Conservation (phyloP, 2,329 filamentous ascomycete genomes). For the Colletotrichum camelliae region DNA sequence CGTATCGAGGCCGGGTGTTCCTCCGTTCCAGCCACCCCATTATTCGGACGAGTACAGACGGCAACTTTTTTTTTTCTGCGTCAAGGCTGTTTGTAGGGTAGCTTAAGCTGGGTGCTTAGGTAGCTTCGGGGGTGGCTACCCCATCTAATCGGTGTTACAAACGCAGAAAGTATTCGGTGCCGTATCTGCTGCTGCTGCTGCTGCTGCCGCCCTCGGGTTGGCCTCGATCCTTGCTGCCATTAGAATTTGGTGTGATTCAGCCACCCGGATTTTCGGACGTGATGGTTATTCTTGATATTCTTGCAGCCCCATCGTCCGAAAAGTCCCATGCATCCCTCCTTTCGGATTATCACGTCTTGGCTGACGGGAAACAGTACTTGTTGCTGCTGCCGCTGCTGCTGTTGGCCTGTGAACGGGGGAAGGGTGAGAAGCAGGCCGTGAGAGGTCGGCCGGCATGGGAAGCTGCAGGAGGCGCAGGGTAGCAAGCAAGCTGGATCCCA, state of each 20-base stretch:
- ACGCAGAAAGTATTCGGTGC: not conserved
- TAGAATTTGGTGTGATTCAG: not conserved
- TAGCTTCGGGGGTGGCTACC: not conserved
- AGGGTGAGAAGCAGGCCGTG: not conserved
- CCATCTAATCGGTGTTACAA: not conserved
- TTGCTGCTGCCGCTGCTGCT: not conserved
- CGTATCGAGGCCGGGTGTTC: not conserved
- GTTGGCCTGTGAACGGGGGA: not conserved
- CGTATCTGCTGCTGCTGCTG: not conserved
- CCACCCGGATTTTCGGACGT: not conserved
- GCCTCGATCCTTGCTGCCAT: not conserved
- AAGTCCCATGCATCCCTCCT: not conserved
- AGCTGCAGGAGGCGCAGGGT: not conserved
- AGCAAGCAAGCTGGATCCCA: slow-evolving; percentile 1
- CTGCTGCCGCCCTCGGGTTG: not conserved
- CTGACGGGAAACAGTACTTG: not conserved
- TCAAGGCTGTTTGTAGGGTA: not conserved
- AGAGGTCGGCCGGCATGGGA: not conserved
- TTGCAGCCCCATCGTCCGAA: not conserved
- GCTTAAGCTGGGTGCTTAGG: not conserved
- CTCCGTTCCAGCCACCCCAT: slow-evolving; percentile 10
- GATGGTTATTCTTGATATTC: not conserved
- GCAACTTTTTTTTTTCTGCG: not conserved
- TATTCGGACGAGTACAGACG: slow-evolving; percentile 5
- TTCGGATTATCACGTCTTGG: not conserved